A percentile compares a stretch with the other conserved stretches of the same genome.
phyloP scores from a whole-genome alignment of 1,139 yeast genomes.

The Debaryomyces coudertii region DNA sequence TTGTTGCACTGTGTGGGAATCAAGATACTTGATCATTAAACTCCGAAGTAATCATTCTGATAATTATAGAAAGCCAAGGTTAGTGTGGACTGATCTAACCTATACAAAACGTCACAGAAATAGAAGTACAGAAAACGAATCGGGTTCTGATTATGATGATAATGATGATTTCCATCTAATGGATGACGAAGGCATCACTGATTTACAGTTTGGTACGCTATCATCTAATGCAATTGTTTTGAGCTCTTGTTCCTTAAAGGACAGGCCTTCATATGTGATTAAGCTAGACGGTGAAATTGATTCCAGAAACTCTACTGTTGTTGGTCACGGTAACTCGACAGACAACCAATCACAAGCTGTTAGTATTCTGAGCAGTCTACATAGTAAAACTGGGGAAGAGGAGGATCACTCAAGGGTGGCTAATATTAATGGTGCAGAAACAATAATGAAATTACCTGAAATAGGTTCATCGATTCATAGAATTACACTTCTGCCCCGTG shows the following conservation, averaged over 20 bases:
- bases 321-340: neutral
- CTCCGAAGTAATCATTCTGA: conserved; percentile 46
- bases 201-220: conserved; percentile 58
- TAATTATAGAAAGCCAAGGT: conserved; percentile 61
- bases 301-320: conserved; percentile 12
- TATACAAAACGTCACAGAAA: conserved; percentile 20
- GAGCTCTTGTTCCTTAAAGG: conserved; percentile 42
- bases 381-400: conserved; percentile 23
- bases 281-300: conserved; percentile 44
- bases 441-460: conserved; percentile 61
- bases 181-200: conserved; percentile 89
- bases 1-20: conserved; percentile 84
- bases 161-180: conserved; percentile 42
- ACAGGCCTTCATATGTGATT: conserved; percentile 41
- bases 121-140: conserved; percentile 22
- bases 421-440: conserved; percentile 36
- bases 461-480: conserved; percentile 80
- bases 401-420: conserved; percentile 18
- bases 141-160: conserved; percentile 24
- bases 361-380: conserved; percentile 17
- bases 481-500: conserved; percentile 78
- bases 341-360: neutral
- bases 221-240: conserved; percentile 39
- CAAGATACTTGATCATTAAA: conserved; percentile 75
- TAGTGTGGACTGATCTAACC: conserved; percentile 48